Base-by-base conservation (phyloP, 345 rosid genomes). In the Ceriops tagal region DNA sequence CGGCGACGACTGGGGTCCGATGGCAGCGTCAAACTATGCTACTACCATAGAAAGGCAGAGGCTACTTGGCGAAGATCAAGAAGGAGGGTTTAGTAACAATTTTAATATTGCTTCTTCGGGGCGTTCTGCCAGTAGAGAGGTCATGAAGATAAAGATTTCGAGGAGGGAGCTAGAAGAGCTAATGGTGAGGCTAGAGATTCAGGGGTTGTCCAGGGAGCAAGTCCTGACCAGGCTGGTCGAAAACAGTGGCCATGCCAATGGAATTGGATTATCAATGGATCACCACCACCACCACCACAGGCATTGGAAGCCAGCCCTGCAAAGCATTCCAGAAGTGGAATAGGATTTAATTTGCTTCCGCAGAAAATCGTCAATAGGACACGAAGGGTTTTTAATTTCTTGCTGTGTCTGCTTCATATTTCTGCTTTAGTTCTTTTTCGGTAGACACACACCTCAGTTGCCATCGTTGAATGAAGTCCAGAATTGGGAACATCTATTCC, bases 321-420 rank as follows among this genome's bases (percentile, higher is more conserved):
- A 84, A 58, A 88, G 86, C 39, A 88, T 92, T 75, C 96, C 96
- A 22, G 98, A 43, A 92, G 79, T 77, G 73, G 58, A 74, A 83
- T 34, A 79, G 56, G 31, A 11, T 8, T 13, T 43, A 15, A 15
- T 43, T 15, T 15, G 49, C 15, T 43, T 15, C 16, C 49, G 2
- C 13, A 11, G 5, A 0, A 43, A 11, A 15, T 13, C 15, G 16
- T 43, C 47, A 39, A 9, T 2, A 39, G 15, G 16, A 5, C 35
- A 5, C 35, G 7, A 1, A 32, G 35, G 7, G 35, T 32, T 32
- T 32, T 32, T 32, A 32, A 32, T 32, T 32, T 32, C 35, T 32
- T 1, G 30, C 30, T 28, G 30, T 28, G 30, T 28, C 34, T 4
- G 15, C 46, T 39, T 39, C 11, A 10, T 8, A 9, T 10, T 39